Conservation (phyloP, 2,329 filamentous ascomycete genomes). For the Cytospora mali region DNA sequence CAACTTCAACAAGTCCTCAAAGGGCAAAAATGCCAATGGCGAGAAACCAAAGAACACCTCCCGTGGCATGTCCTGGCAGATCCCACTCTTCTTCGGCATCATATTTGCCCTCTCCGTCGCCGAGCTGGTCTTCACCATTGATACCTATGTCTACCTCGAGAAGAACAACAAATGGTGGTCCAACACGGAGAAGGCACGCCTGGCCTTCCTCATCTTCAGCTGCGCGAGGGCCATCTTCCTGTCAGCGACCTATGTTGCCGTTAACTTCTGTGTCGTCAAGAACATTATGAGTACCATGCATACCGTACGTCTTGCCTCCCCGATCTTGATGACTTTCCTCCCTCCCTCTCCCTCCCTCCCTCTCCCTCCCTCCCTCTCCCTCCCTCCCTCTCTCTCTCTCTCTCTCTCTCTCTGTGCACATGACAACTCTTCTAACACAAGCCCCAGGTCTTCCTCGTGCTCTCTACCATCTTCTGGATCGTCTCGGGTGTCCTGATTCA, state of each 20-base stretch:
- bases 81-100: slow-evolving; percentile 25
- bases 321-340: too few species aligned
- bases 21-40: slow-evolving; percentile 11
- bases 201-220: slow-evolving; percentile 26
- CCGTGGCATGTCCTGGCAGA: slow-evolving; percentile 15
- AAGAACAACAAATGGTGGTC: slow-evolving; percentile 22
- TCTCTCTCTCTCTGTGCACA: too few species aligned
- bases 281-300: slow-evolving; percentile 22
- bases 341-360: too few species aligned
- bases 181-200: slow-evolving; percentile 18
- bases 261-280: slow-evolving; percentile 11
- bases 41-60: slow-evolving; percentile 20
- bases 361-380: too few species aligned
- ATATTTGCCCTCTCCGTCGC: slow-evolving; percentile 23
- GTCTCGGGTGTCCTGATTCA: slow-evolving; percentile 21
- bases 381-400: neutral
- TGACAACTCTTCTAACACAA: neutral
- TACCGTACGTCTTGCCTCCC: neutral
- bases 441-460: slow-evolving; percentile 18
- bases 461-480: slow-evolving; percentile 23
- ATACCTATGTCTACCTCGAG: slow-evolving; percentile 21
- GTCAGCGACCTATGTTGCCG: slow-evolving; percentile 9
- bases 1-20: neutral
- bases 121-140: slow-evolving; percentile 19
- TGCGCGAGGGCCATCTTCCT: slow-evolving; percentile 17